A percentile compares a stretch with the other conserved stretches of the same genome.
phyloP scores from a whole-genome alignment of 2,329 filamentous ascomycete species.

The Xylaria sp. region DNA sequence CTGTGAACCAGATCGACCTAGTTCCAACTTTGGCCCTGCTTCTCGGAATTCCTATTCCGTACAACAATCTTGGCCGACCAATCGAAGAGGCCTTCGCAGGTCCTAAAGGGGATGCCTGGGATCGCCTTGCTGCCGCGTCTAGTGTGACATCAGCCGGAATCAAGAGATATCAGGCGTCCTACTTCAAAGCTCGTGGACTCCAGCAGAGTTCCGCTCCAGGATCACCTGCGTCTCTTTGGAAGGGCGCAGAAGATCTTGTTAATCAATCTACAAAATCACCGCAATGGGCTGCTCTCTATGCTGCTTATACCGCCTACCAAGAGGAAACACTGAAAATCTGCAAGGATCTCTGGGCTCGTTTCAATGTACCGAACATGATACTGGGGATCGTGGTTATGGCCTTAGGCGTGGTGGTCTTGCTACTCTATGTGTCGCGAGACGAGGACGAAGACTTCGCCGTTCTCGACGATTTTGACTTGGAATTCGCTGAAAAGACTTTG shows the following conservation, averaged over 20 bases:
- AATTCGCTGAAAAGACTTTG: conserved; percentile 67
- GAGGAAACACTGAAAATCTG: conserved; percentile 80
- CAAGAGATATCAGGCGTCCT: conserved; percentile 86
- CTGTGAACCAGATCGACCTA: conserved; percentile 89
- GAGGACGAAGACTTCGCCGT: conserved; percentile 66
- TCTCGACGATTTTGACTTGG: conserved; percentile 67
- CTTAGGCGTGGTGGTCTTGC: conserved; percentile 73
- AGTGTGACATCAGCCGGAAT: conserved; percentile 86
- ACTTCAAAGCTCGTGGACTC: conserved; percentile 77
- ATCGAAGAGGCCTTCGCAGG: conserved; percentile 95
- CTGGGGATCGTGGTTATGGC: conserved; percentile 79
- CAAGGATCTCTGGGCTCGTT: conserved; percentile 89
- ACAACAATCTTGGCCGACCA: conserved; percentile 92
- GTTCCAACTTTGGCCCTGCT: conserved; percentile 91
- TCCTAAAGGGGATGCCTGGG: conserved; percentile 73
- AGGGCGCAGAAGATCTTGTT: conserved; percentile 56
- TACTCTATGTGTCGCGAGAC: conserved; percentile 75
- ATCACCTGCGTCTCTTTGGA: conserved; percentile 68
- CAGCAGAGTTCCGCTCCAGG: conserved; percentile 68
- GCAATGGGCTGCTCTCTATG: conserved; percentile 58
- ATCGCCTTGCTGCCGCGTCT: conserved; percentile 80
- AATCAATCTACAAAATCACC: conserved; percentile 54
- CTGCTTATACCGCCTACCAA: conserved; percentile 79
- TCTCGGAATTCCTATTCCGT: conserved; percentile 91
- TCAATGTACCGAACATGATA: conserved; percentile 88